phyloP scores from a whole-genome alignment of 768 basidiomycete genomes.

The Coprinopsis strossmayeri region DNA sequence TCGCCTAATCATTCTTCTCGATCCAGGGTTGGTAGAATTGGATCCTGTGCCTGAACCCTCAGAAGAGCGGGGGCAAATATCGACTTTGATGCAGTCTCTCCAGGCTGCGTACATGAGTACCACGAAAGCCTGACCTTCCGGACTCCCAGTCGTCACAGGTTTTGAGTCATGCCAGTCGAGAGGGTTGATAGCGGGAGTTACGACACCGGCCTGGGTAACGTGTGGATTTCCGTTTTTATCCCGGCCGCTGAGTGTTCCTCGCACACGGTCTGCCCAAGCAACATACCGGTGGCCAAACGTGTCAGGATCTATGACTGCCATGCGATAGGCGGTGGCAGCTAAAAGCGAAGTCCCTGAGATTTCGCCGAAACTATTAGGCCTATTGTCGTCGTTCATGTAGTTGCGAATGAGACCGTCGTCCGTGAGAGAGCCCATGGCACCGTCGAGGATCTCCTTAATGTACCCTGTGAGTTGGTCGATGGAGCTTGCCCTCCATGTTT shows the following conservation, averaged over 20 bases:
- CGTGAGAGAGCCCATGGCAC: constrained; percentile 24
- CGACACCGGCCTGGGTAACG: constrained; percentile 25
- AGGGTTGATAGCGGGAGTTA: constrained; percentile 32
- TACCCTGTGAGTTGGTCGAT: constrained; percentile 24
- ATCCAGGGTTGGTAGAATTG: background rate
- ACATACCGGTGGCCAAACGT: constrained; percentile 25
- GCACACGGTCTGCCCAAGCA: constrained; percentile 30
- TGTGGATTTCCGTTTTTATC: constrained; percentile 21
- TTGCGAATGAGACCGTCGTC: constrained; percentile 35
- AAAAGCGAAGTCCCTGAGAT: constrained; percentile 35
- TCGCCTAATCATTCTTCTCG: background rate
- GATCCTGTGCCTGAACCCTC: background rate
- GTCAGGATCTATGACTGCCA: constrained; percentile 29
- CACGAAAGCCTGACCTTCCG: constrained; percentile 35
- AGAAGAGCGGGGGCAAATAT: background rate
- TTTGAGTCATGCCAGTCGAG: constrained; percentile 29
- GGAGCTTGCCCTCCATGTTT: constrained; percentile 19
- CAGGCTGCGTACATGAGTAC: constrained; percentile 35
- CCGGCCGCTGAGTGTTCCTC: constrained; percentile 13
- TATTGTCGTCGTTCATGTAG: constrained; percentile 26
- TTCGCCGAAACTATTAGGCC: constrained; percentile 33
- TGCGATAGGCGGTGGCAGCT: constrained; percentile 33
- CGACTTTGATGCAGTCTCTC: constrained; percentile 28
- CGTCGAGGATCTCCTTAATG: constrained; percentile 42
- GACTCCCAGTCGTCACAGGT: constrained; percentile 29